Conservation (phyloP, 371 early-diverging fungal genomes). For the Mucor sp. region DNA sequence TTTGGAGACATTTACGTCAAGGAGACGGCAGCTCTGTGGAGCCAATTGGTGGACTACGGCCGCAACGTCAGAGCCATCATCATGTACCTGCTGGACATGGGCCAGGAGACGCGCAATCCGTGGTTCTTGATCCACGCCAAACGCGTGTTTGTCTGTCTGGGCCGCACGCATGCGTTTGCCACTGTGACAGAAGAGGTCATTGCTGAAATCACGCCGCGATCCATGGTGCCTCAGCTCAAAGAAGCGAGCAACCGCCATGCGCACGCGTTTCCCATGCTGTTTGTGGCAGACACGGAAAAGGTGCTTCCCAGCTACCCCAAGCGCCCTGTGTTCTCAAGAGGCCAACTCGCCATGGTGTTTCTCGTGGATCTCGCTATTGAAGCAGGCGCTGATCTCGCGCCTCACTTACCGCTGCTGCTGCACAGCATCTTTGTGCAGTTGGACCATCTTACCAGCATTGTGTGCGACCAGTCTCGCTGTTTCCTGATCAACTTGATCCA, state of each 20-base stretch:
- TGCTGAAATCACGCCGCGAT: conserved; percentile 73
- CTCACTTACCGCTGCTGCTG: conserved; percentile 74
- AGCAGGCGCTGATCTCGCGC: conserved; percentile 67
- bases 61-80: conserved; percentile 72
- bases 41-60: conserved; percentile 71
- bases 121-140: conserved; percentile 79
- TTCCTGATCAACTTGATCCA: conserved; percentile 83
- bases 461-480: conserved; percentile 81
- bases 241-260: conserved; percentile 49
- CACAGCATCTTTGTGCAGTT: conserved; percentile 82
- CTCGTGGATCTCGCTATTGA: conserved; percentile 83
- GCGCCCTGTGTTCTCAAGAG: conserved; percentile 74
- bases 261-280: conserved; percentile 47
- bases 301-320: conserved; percentile 67
- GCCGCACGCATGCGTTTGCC: conserved; percentile 66
- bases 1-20: conserved; percentile 78
- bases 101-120: conserved; percentile 77
- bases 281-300: conserved; percentile 70
- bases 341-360: conserved; percentile 78
- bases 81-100: conserved; percentile 73
- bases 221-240: conserved; percentile 71
- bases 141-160: conserved; percentile 80
- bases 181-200: conserved; percentile 67
- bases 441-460: conserved; percentile 74
- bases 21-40: conserved; percentile 84